These are phyloP conservation scores for Populus tremula DNA, from an alignment of 345 rosid genomes.

Conservation along the genomic window DNA sequence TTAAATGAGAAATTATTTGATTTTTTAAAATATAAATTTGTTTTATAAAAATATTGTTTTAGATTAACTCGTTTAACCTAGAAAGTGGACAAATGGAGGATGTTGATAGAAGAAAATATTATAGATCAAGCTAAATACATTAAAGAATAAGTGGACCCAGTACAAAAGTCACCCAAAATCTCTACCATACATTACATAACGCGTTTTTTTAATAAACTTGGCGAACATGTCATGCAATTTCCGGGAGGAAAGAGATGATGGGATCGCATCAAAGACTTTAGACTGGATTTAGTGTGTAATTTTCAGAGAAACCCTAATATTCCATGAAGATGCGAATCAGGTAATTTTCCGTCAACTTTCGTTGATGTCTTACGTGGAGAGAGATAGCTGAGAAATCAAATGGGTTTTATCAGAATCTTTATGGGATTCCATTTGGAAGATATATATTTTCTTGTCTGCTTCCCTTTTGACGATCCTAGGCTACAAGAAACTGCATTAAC, in stretches of 20 bases:
- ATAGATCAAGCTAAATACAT: neutral
- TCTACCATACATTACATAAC: too few relatives aligned
- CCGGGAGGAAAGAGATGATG: neutral
- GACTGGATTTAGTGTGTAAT: neutral
- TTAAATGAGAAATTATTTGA: too few relatives aligned
- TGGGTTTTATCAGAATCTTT: neutral
- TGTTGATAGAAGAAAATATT: too few relatives aligned
- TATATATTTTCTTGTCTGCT: neutral
- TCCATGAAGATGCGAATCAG: conserved; percentile 15
- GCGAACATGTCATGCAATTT: neutral
- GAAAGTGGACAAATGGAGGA: too few relatives aligned
- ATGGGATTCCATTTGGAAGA: neutral
- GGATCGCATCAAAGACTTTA: neutral
- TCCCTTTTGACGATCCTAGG: neutral
- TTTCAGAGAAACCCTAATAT: neutral
- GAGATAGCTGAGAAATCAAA: too few relatives aligned
- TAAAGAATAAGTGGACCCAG: neutral
- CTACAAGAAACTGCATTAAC: too few relatives aligned
- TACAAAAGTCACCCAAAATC: neutral
- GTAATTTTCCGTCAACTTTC: neutral
- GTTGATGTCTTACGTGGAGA: neutral
- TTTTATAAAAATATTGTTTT: too few relatives aligned
- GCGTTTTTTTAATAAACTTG: neutral
- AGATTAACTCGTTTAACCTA: too few relatives aligned
- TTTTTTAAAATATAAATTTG: too few relatives aligned